phyloP scores from a whole-genome alignment of 2,329 filamentous ascomycete genomes.

The Chaetothyriales sp. region DNA sequence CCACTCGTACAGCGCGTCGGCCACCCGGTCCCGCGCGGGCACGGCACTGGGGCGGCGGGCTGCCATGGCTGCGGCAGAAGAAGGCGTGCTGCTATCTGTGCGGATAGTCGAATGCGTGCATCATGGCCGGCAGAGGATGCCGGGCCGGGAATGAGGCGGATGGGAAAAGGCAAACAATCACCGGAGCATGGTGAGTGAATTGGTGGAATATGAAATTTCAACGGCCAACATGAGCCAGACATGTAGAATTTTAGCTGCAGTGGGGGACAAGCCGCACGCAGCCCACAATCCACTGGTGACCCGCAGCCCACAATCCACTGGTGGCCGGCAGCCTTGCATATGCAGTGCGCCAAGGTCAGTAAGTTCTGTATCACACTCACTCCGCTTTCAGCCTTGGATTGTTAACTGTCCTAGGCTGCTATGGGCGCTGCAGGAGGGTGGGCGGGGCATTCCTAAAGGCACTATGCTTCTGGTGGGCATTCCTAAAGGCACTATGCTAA shows the following conservation, averaged over 20 bases:
- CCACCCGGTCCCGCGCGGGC: conserved; percentile 26
- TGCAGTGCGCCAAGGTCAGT: too few relatives aligned
- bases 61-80: conserved; percentile 7
- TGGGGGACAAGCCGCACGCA: not conserved
- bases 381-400: too few relatives aligned
- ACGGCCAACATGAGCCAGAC: not conserved
- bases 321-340: too few relatives aligned
- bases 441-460: too few relatives aligned
- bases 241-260: not conserved
- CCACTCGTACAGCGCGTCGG: conserved; percentile 32
- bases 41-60: conserved; percentile 1
- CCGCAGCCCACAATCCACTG: too few relatives aligned
- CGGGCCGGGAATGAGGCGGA: not conserved
- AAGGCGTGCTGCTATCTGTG: conserved; percentile 12
- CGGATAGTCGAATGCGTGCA: conserved; percentile 3
- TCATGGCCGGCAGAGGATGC: conserved; percentile 1
- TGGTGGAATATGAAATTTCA: not conserved
- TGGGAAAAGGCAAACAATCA: not conserved
- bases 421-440: too few relatives aligned
- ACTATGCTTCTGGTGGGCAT: too few relatives aligned
- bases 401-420: too few relatives aligned
- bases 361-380: too few relatives aligned
- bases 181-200: conserved; percentile 2
- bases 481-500: too few relatives aligned
- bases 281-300: too few relatives aligned